Evolutionary conservation across 2,329 filamentous ascomycete genomes (phyloP).

Genomic region (Exophiala sp.): DNA sequence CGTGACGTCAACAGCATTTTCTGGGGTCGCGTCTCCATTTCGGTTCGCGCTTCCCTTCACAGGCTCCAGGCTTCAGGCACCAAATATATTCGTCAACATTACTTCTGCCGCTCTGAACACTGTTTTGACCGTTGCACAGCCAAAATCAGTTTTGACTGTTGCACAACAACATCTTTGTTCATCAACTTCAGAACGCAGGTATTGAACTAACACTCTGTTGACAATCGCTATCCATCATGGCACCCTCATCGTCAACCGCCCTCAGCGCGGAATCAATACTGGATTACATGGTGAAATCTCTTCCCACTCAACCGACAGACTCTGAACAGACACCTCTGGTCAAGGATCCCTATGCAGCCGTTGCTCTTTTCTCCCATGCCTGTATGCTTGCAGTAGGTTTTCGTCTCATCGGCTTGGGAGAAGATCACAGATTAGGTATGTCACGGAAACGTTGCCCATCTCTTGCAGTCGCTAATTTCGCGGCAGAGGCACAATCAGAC

Average conservation of each 20-base stretch:
- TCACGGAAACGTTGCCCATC: constrained; percentile 14
- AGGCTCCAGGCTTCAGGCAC: not conserved
- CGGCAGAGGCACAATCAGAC: constrained; percentile 53
- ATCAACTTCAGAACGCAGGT: too few species aligned
- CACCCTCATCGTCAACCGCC: constrained; percentile 13
- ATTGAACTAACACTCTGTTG: not conserved
- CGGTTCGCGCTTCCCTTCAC: not conserved
- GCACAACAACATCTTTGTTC: too few species aligned
- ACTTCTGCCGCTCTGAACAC: not conserved
- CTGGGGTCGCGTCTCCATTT: not conserved
- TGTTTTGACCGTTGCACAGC: not conserved
- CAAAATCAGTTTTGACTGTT: too few species aligned
- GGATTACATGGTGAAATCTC: constrained; percentile 29
- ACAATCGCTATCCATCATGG: constrained; percentile 15
- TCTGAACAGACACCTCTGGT: constrained; percentile 27
- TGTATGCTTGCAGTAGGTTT: constrained; percentile 79
- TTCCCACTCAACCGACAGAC: constrained; percentile 25
- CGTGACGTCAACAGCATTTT: not conserved
- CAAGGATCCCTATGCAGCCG: constrained; percentile 65
- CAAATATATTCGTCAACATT: not conserved
- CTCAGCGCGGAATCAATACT: constrained; percentile 27
- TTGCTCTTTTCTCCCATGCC: constrained; percentile 80
- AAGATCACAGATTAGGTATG: constrained; percentile 71
- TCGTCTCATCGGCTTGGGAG: constrained; percentile 74
- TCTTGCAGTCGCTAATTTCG: constrained; percentile 31